Evolutionary conservation across 495 filamentous ascomycete species (phyloP), one percentile per base, ranked within the genome.

Genomic region (Beverwykella pulmonaria): DNA sequence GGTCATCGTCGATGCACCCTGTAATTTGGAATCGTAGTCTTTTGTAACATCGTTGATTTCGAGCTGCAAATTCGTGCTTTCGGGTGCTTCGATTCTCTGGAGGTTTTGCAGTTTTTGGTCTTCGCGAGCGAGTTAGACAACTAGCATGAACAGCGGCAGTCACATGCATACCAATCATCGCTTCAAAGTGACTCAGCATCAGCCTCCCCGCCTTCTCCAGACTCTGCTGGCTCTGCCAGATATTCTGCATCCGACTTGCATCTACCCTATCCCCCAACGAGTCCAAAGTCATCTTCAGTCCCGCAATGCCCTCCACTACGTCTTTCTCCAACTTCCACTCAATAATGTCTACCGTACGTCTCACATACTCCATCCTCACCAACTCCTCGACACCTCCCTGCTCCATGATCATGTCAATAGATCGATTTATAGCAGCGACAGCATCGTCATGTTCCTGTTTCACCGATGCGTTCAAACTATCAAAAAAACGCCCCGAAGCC

Each of bases 401-500:
- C 17, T 49, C n/a, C 46, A 25, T 25, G 46, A 49, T 49, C 5
- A 19, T 19, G 46, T 49, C 46, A 15, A 49, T 49, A 5, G 17
- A 25, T 6, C 22, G n/a, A 19, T 49, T 49, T 25, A 49, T 19
- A 7, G 22, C 17, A 7, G 46, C 46, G 7, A 49, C 46, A 7
- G 46, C 46, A 5, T 19, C 46, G 17, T 49, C 46, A 19, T 49
- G 46, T 15, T 49, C 22, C 22, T 49, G 4, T 19, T 49, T 49
- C 46, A 49, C 46, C n/a, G 46, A 19, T 5, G 46, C 32, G 19
- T 57, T 57, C 15, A 57, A 57, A 23, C 27, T 36, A 26, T 57
- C 53, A 20, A 32, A 57, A 26, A 57, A 57, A 10, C 53, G 26
- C 14, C 23, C 27, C 12, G 23, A 25, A 9, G 23, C 10, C 4